Base-by-base conservation (phyloP, 257 asterid species). In the Capsicum baccatum region DNA sequence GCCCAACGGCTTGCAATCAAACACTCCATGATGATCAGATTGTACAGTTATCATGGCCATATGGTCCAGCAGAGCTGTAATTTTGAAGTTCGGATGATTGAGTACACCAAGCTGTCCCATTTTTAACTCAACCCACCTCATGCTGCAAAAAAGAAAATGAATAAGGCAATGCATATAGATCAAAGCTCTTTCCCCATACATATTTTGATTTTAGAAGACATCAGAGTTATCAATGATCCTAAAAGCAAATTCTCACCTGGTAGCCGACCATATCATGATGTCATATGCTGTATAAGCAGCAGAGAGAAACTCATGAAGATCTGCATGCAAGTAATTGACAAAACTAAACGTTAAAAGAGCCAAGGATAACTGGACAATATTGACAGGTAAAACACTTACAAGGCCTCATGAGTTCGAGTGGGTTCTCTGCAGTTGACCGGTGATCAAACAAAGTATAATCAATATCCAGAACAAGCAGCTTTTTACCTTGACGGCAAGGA, bases 231-330 rank as follows among this genome's bases (percentile, higher is more conserved):
- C 54, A 84, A 88, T 50, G 85, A 79, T 10, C 33, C 44, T 7
- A 47, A 68, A 82, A 19, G 70, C 58, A 58, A 80, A 73, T 80
- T 69, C 71, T 87, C 83, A 95, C 99, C 94, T 93, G 87, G 98
- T 95, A 59, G 99, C 99, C 64, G 98, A 96, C 99, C 99, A 94
- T 90, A 96, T 94, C 90, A 96, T 94, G 89, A 96, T 96, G 87
- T 96, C 99, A 81, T 93, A 96, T 84, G 94, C 98, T 1, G 99
- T 91, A 88, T 96, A 96, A 71, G 85, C 98, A 54, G 99, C 97
- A 6, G 96, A 79, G 59, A 96, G 99, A 88, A 96, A 96, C 87
- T 94, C 99, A 79, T 96, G 99, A 89, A 96, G 99, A 91, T 93
- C 99, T 96, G 94, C 84, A 83, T 17, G 17, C 83, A 39, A 39